phyloP scores from a whole-genome alignment of 805 yeast species.

The Danielia oregonensis region DNA sequence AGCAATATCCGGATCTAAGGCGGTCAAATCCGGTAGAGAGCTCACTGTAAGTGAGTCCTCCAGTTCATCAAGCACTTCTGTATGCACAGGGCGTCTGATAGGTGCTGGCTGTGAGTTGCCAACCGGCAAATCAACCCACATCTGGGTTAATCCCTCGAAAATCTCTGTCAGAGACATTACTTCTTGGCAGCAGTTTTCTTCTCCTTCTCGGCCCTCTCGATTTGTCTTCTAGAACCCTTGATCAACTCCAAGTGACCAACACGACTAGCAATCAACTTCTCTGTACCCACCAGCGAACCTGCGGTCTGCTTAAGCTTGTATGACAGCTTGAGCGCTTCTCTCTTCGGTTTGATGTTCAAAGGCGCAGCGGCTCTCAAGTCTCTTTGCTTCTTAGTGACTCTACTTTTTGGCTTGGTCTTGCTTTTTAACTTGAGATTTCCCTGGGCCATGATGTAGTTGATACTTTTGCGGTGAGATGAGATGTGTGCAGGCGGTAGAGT shows the following conservation, averaged over 20 bases:
- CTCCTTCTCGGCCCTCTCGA: slow-evolving; percentile 59
- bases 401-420: slow-evolving; percentile 37
- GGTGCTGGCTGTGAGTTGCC: neutral
- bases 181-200: slow-evolving; percentile 19
- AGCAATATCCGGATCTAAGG: slow-evolving; percentile 25
- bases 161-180: slow-evolving; percentile 7
- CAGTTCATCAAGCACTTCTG: no score
- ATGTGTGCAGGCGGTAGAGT: neutral
- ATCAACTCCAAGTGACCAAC: slow-evolving; percentile 92
- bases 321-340: slow-evolving; percentile 43
- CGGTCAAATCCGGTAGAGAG: slow-evolving; percentile 21
- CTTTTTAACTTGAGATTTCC: slow-evolving; percentile 57
- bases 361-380: slow-evolving; percentile 73
- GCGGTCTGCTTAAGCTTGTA: slow-evolving; percentile 52
- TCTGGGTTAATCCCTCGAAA: slow-evolving; percentile 8
- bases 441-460: slow-evolving; percentile 55
- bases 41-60: slow-evolving; percentile 2
- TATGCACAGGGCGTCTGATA: no score
- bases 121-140: neutral
- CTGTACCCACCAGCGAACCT: slow-evolving; percentile 47
- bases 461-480: neutral
- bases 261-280: slow-evolving; percentile 78
- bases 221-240: slow-evolving; percentile 83
- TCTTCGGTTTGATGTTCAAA: slow-evolving; percentile 63
- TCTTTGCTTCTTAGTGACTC: slow-evolving; percentile 61